Percentiles rank a stretch among this genome's conserved stretches.
Evolutionary conservation across 768 basidiomycete species (phyloP).

Genomic region (Auriscalpium orientale): DNA sequence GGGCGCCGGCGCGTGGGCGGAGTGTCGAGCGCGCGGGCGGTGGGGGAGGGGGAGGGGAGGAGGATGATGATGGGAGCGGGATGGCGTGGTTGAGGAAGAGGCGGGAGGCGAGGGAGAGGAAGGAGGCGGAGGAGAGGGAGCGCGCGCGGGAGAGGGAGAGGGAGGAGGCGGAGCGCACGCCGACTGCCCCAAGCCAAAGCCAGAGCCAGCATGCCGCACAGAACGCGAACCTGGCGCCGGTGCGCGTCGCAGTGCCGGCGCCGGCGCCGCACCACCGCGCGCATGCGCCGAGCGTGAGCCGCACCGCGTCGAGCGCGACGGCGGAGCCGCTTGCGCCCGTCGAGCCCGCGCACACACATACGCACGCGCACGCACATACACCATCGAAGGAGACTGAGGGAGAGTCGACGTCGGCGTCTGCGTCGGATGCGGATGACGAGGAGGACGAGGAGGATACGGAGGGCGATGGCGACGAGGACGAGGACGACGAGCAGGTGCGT

Average conservation of each 20-base stretch:
- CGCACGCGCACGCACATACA: too few relatives aligned
- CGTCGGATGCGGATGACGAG: slow-evolving; percentile 18
- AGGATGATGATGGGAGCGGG: slow-evolving; percentile 75
- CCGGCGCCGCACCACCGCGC: slow-evolving; percentile 17
- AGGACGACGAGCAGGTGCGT: slow-evolving; percentile 25
- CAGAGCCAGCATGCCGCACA: slow-evolving; percentile 16
- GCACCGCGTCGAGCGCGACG: neutral
- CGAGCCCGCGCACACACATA: slow-evolving; percentile 4
- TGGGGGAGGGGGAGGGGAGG: slow-evolving; percentile 25
- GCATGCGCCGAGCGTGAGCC: neutral
- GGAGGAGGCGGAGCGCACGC: neutral
- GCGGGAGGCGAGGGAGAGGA: slow-evolving; percentile 46
- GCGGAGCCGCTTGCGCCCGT: neutral
- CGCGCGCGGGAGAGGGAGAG: neutral
- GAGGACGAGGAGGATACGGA: slow-evolving; percentile 8
- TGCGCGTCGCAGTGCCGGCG: slow-evolving; percentile 21
- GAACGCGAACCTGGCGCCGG: slow-evolving; percentile 7
- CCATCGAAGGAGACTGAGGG: too few relatives aligned
- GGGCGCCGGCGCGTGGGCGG: neutral
- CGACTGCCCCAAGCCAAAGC: neutral
- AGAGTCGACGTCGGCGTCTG: neutral
- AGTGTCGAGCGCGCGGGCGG: neutral
- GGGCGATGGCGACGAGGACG: slow-evolving; percentile 17
- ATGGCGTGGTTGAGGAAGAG: slow-evolving; percentile 73
- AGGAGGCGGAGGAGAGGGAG: slow-evolving; percentile 30